A percentile compares a stretch with the other conserved stretches of the same genome.
Evolutionary conservation across 148 eudicot species (phyloP).

Genomic region (Dianthus caryophyllus): DNA sequence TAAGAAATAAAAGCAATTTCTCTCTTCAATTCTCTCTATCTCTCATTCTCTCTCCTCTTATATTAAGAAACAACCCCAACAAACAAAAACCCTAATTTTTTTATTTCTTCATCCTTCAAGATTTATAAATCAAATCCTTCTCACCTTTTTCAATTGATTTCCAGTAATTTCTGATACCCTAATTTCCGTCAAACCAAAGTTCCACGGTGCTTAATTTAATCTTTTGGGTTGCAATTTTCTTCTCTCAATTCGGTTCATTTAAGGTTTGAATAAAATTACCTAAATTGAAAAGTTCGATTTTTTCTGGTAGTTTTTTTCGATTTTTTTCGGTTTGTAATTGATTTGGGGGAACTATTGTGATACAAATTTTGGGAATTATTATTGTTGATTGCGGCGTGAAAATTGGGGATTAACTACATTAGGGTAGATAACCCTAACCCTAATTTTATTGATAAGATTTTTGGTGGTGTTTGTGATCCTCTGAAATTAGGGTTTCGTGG

Average conservation of each 20-base stretch:
- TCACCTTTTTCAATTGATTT: too few species aligned
- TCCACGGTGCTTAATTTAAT: too few species aligned
- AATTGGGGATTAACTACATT: background rate
- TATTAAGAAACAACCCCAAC: background rate
- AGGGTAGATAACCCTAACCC: constrained; percentile 16
- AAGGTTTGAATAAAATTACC: background rate
- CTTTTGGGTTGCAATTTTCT: too few species aligned
- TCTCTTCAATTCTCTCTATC: constrained; percentile 9
- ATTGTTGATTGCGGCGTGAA: constrained; percentile 7
- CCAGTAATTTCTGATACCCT: too few species aligned
- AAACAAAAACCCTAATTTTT: constrained; percentile 28
- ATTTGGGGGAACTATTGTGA: background rate
- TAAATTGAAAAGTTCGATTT: background rate
- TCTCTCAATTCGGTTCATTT: background rate
- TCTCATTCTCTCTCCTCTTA: background rate
- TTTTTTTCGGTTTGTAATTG: background rate
- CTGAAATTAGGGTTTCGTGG: constrained; percentile 21
- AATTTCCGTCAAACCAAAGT: background rate
- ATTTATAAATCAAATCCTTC: too few species aligned
- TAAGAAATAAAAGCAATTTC: background rate
- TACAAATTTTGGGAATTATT: background rate
- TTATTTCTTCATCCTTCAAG: background rate
- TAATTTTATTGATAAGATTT: background rate
- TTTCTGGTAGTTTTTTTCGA: too few species aligned
- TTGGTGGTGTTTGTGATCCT: constrained; percentile 5